Conservation (phyloP, 768 basidiomycete genomes). For the Royoungia palumana region DNA sequence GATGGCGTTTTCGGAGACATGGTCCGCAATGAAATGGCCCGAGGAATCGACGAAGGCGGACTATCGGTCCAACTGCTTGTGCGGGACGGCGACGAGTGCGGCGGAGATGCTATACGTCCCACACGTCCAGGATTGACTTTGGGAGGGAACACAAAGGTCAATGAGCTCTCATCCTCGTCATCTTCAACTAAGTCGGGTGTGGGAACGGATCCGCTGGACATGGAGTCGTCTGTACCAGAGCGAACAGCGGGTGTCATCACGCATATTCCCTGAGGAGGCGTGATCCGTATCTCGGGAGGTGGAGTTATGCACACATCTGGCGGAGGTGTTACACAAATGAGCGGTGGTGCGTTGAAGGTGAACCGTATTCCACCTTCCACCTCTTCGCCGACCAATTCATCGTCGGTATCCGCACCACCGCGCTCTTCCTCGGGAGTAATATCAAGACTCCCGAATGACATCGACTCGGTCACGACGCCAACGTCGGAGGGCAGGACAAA, state of each 20-base stretch:
- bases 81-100: conserved; percentile 13
- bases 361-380: conserved; percentile 71
- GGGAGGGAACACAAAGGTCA: conserved; percentile 25
- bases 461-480: conserved; percentile 38
- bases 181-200: conserved; percentile 16
- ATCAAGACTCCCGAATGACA: conserved; percentile 31
- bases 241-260: conserved; percentile 20
- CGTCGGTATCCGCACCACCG: conserved; percentile 31
- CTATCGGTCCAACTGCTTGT: conserved; percentile 15
- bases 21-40: conserved; percentile 36
- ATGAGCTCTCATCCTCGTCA: conserved; percentile 21
- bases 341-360: conserved; percentile 61
- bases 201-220: conserved; percentile 4
- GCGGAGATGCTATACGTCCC: conserved; percentile 7
- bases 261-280: conserved; percentile 15
- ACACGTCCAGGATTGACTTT: conserved; percentile 2
- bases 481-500: conserved; percentile 48
- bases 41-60: conserved; percentile 54
- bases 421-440: conserved; percentile 40
- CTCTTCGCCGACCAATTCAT: conserved; percentile 54
- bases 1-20: conserved; percentile 29
- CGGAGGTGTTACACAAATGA: conserved; percentile 27
- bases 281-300: conserved; percentile 25
- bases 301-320: conserved; percentile 24
- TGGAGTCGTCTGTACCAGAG: background rate